Evolutionary conservation across 2,329 filamentous ascomycete genomes (phyloP), one percentile per base, ranked within the genome.

Genomic region (Aspergillus eucalypticola): DNA sequence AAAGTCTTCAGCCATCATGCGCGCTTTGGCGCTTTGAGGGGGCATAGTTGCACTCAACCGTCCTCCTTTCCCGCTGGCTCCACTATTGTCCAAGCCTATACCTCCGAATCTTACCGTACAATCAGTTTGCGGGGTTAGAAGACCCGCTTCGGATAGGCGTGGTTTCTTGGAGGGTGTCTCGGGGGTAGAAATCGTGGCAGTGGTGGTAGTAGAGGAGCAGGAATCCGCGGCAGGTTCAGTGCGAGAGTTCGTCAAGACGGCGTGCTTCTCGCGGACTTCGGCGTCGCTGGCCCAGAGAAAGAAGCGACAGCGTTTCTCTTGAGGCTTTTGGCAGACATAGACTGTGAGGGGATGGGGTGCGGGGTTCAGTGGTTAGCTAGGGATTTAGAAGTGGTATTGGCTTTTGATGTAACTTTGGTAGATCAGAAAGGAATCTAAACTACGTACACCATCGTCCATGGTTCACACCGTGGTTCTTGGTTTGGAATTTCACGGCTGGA

Each of bases 281-380:
- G 86, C 86, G 57, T 87, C 83, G 56, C 83, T 80, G 13, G 82
- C 79, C 86, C 85, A 88, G 0, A 88, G 76, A 59, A 88, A 88
- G 76, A 88, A 88, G 5, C 75, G 77, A 68, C 86, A 88, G 42
- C 79, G 75, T 49, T 80, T 74, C 2, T 74, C 67, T 55, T 78
- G 74, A 35, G 76, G 73, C 65, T 81, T 79, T 64, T 86, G 83
- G 67, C 86, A 88, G 3, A 81, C 83, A 65, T 85, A 86, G 71
- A 88, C 79, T 80, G 55, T 10, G 44, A 35, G 15, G 6, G n/a
- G 7, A 48, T 21, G 5, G 5, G 11, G 21, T 35, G 32, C 11
- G 21, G 29, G 32, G 21, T 49, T 27, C 25, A 25, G 27, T 32
- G 7, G 21, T 35, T 10, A 38, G 13, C n/a, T 23, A 42, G n/a